phyloP scores from a whole-genome alignment of 805 yeast genomes.

The Candida coquimbonensis region DNA sequence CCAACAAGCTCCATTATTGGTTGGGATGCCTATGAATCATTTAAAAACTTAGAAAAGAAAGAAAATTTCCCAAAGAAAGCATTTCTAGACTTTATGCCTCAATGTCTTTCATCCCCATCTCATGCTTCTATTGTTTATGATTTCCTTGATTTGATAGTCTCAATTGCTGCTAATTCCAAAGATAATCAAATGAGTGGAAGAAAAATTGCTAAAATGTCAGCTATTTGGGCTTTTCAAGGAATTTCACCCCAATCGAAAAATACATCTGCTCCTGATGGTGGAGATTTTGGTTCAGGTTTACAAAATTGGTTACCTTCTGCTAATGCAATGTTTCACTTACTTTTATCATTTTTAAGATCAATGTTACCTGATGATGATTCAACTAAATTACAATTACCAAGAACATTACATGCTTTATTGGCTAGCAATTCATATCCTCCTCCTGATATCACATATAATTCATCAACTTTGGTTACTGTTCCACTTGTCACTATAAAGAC shows the following conservation, averaged over 20 bases:
- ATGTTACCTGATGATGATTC: slow-evolving; percentile 64
- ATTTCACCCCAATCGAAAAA: slow-evolving; percentile 10
- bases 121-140: slow-evolving; percentile 89
- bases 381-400: slow-evolving; percentile 51
- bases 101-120: slow-evolving; percentile 72
- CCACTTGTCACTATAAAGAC: slow-evolving; percentile 55
- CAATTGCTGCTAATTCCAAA: slow-evolving; percentile 72
- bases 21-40: slow-evolving; percentile 75
- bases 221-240: slow-evolving; percentile 79
- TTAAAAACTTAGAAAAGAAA: slow-evolving; percentile 56
- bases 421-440: slow-evolving; percentile 77
- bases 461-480: slow-evolving; percentile 39
- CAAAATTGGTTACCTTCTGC: slow-evolving; percentile 75
- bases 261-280: slow-evolving; percentile 12
- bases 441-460: slow-evolving; percentile 29
- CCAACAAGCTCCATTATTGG: slow-evolving; percentile 77
- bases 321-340: slow-evolving; percentile 77
- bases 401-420: slow-evolving; percentile 55
- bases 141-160: slow-evolving; percentile 72
- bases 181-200: slow-evolving; percentile 74
- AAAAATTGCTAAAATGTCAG: slow-evolving; percentile 74
- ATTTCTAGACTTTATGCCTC: slow-evolving; percentile 77
- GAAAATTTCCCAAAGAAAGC: slow-evolving; percentile 65
- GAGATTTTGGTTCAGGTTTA: slow-evolving; percentile 60
- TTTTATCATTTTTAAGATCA: slow-evolving; percentile 69